phyloP scores from a whole-genome alignment of 164 flowering plant species.

The Piper betle region DNA sequence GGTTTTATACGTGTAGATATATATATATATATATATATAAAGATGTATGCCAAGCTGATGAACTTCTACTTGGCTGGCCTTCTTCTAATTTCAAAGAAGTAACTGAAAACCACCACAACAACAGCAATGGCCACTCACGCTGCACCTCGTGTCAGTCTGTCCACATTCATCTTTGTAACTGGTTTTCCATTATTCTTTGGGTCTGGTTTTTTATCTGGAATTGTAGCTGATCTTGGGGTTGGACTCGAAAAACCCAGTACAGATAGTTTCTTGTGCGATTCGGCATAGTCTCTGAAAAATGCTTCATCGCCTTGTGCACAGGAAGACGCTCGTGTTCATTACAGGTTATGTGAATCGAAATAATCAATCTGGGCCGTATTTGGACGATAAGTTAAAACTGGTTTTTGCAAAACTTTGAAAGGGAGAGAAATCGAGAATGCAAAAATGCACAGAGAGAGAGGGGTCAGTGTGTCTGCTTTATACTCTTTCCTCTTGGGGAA shows the following conservation, averaged over 20 bases:
- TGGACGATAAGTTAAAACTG: too few species aligned
- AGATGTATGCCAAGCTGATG: too few species aligned
- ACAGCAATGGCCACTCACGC: constrained; percentile 61
- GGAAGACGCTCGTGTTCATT: too few species aligned
- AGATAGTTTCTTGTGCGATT: constrained; percentile 80
- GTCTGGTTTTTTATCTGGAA: neutral
- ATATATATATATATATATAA: too few species aligned
- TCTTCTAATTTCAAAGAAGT: constrained; percentile 32
- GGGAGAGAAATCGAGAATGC: too few species aligned
- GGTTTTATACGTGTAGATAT: too few species aligned
- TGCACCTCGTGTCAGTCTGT: constrained; percentile 31
- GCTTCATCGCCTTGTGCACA: constrained; percentile 34
- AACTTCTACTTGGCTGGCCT: constrained; percentile 1
- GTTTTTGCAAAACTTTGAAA: too few species aligned
- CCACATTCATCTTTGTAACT: neutral
- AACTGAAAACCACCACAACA: constrained; percentile 43
- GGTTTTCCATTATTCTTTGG: constrained; percentile 19
- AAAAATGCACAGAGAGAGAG: too few species aligned
- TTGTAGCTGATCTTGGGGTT: constrained; percentile 7
- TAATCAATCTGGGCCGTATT: too few species aligned
- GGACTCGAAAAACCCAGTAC: constrained; percentile 51
- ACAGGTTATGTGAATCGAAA: too few species aligned
- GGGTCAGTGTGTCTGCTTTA: too few species aligned
- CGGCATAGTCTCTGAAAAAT: constrained; percentile 79
- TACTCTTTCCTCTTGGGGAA: too few species aligned